These are phyloP conservation scores for Jimgerdemannia flammicorona DNA, from an alignment of 192 early-diverging fungal species.

Conservation along the genomic window DNA sequence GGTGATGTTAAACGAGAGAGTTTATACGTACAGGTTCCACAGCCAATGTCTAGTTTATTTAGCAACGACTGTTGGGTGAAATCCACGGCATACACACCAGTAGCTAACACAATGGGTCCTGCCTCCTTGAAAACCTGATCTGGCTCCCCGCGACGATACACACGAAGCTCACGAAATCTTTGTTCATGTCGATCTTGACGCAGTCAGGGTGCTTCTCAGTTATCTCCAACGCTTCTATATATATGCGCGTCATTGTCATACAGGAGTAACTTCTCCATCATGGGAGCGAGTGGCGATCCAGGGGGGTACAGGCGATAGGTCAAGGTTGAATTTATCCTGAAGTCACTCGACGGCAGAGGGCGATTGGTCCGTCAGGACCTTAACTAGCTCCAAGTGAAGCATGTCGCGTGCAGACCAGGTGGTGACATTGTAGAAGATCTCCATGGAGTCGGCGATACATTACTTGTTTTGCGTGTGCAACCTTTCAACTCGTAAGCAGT, in stretches of 20 bases:
- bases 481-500: no score
- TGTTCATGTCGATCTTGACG: constrained; percentile 63
- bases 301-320: constrained; percentile 84
- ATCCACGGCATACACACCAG: constrained; percentile 94
- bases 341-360: constrained; percentile 91
- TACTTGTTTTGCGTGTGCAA: constrained; percentile 63
- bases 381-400: constrained; percentile 73
- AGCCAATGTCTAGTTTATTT: constrained; percentile 76
- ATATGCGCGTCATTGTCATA: constrained; percentile 92
- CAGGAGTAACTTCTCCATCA: constrained; percentile 75
- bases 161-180: constrained; percentile 75
- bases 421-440: constrained; percentile 85
- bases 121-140: constrained; percentile 58
- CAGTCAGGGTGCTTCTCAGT: constrained; percentile 62
- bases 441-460: constrained; percentile 75
- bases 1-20: not conserved
- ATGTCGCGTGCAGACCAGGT: constrained; percentile 80
- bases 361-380: constrained; percentile 83
- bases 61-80: constrained; percentile 72
- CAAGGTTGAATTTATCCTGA: constrained; percentile 83
- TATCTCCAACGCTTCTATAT: constrained; percentile 77
- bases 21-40: constrained; percentile 36
- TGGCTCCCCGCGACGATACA: constrained; percentile 54
- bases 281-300: constrained; percentile 90
- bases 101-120: constrained; percentile 87